Percentiles rank a stretch among this genome's conserved stretches.
Evolutionary conservation across 768 basidiomycete species (phyloP).

Genomic region (Daedalea quercina): DNA sequence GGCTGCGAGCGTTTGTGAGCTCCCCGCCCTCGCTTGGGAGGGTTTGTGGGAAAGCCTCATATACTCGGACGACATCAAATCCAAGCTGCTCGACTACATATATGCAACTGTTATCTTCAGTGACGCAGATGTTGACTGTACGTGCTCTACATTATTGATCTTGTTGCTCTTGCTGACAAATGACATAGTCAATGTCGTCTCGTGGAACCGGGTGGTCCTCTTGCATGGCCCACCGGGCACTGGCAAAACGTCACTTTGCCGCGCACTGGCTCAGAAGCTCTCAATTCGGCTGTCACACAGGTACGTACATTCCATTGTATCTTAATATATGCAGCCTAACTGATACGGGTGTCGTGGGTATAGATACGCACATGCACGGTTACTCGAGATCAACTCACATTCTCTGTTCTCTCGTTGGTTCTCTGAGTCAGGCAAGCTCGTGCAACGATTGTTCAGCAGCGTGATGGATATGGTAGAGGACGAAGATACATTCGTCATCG

Average conservation of each 20-base stretch:
- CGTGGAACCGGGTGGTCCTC: slow-evolving; percentile 93
- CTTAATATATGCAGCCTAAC: not conserved
- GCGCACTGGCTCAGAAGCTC: slow-evolving; percentile 92
- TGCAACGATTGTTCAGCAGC: slow-evolving; percentile 84
- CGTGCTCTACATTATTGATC: slow-evolving; percentile 20
- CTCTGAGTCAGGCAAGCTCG: slow-evolving; percentile 97
- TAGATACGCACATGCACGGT: slow-evolving; percentile 80
- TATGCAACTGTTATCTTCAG: slow-evolving; percentile 91
- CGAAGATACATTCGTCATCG: slow-evolving; percentile 85
- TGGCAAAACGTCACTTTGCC: slow-evolving; percentile 92
- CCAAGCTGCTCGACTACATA: slow-evolving; percentile 87
- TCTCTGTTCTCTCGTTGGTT: slow-evolving; percentile 99
- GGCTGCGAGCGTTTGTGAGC: slow-evolving; percentile 85
- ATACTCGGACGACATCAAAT: slow-evolving; percentile 79
- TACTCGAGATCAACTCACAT: slow-evolving; percentile 97
- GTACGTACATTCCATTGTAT: slow-evolving; percentile 32
- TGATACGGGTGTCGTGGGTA: not conserved
- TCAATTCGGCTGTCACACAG: slow-evolving; percentile 83
- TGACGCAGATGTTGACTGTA: slow-evolving; percentile 81
- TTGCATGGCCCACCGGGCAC: slow-evolving; percentile 97
- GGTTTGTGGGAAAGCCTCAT: slow-evolving; percentile 92
- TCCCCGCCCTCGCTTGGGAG: slow-evolving; percentile 80
- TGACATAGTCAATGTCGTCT: slow-evolving; percentile 71
- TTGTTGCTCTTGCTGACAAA: not conserved
- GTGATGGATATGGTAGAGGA: slow-evolving; percentile 92